Percentiles rank a stretch among this genome's conserved stretches.
These are phyloP conservation scores for Trichoderma orchidacearum DNA, from an alignment of 495 filamentous ascomycete genomes.

Conservation along the genomic window DNA sequence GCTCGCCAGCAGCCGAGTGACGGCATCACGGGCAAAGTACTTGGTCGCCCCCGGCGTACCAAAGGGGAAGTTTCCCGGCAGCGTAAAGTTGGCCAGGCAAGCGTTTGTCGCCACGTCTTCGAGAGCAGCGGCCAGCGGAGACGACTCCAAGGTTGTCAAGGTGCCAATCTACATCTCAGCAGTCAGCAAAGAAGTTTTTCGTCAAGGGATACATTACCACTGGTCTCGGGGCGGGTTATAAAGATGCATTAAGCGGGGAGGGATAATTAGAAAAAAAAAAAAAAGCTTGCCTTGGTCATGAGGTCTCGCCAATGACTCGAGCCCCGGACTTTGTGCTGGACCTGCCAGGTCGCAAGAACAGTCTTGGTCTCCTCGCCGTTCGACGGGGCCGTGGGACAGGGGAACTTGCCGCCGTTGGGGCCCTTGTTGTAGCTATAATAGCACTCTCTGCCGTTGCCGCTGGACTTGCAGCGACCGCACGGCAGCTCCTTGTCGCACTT, in stretches of 20 bases:
- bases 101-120: conserved; percentile 3
- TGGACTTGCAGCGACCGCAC: conserved; percentile 13
- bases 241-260: too few species aligned
- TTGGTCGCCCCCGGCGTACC: not conserved
- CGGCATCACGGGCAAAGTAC: conserved; percentile 2
- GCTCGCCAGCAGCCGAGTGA: not conserved
- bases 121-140: not conserved
- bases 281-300: not conserved
- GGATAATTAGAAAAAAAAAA: not conserved
- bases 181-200: not conserved
- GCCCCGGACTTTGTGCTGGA: not conserved
- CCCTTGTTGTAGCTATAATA: conserved; percentile 4
- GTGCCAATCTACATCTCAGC: not conserved
- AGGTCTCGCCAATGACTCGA: conserved; percentile 3
- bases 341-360: not conserved
- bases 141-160: not conserved
- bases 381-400: conserved; percentile 2
- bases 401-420: conserved; percentile 2
- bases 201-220: too few species aligned
- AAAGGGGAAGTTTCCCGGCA: conserved; percentile 3
- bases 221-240: too few species aligned
- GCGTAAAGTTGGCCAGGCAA: conserved; percentile 3
- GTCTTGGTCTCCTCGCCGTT: not conserved
- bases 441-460: conserved; percentile 5
- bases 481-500: conserved; percentile 32